Conservation (phyloP, 495 filamentous ascomycete species). For the Aspergillus ostianus region DNA sequence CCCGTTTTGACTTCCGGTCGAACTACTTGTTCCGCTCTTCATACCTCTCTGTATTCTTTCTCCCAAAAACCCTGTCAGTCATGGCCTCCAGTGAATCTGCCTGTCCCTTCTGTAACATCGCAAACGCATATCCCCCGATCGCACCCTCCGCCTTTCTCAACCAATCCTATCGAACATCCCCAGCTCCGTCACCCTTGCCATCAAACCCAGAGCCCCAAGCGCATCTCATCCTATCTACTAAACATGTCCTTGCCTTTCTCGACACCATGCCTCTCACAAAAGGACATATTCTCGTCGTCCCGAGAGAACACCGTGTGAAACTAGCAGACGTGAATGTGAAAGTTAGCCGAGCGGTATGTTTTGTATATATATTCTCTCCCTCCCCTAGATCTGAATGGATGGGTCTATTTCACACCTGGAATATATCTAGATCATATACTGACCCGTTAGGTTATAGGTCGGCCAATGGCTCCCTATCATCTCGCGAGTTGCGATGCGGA, state of each 20-base stretch:
- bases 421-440: conserved; percentile 1
- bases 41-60: background rate
- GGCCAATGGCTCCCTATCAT: conserved; percentile 73
- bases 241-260: conserved; percentile 74
- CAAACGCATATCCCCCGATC: conserved; percentile 44
- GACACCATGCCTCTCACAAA: conserved; percentile 82
- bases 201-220: conserved; percentile 33
- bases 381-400: background rate
- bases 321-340: conserved; percentile 59
- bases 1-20: background rate
- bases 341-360: conserved; percentile 53
- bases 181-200: background rate
- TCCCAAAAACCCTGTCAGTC: background rate
- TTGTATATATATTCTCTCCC: background rate
- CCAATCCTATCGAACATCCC: conserved; percentile 23
- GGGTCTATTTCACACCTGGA: background rate
- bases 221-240: conserved; percentile 72
- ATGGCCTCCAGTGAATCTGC: conserved; percentile 5
- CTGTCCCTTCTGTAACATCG: conserved; percentile 45
- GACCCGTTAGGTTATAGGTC: conserved; percentile 33
- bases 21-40: background rate
- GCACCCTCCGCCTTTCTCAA: conserved; percentile 30
- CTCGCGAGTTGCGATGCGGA: conserved; percentile 63
- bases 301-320: conserved; percentile 68
- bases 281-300: conserved; percentile 76